Evolutionary conservation across 2,329 filamentous ascomycete genomes (phyloP).

Genomic region (Ophiocordyceps sinensis): DNA sequence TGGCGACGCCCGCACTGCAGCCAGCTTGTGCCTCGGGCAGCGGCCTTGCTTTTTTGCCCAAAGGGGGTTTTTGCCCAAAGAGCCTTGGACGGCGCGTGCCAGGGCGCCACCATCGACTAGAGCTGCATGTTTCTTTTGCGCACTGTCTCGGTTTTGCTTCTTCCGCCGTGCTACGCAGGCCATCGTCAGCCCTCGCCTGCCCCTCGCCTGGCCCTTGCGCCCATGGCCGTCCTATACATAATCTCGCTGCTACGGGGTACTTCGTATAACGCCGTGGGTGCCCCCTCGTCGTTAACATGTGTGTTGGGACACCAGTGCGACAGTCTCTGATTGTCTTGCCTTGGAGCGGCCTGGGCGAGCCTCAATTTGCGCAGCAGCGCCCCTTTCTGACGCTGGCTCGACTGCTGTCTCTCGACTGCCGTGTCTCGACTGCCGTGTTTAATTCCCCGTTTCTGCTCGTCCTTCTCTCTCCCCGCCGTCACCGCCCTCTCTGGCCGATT

Average conservation of each 20-base stretch:
- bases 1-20: background rate
- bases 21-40: background rate
- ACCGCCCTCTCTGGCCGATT: background rate
- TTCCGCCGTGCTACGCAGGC: background rate
- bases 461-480: background rate
- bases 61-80: background rate
- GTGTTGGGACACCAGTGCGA: constrained; percentile 1
- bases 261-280: constrained; percentile 1
- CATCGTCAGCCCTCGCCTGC: constrained; percentile 1
- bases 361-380: constrained; percentile 1
- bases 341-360: background rate
- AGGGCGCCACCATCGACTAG: background rate
- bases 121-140: constrained; percentile 2
- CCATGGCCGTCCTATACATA: constrained; percentile 3
- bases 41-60: background rate
- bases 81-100: background rate
- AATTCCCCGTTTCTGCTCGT: background rate
- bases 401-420: no score
- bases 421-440: no score
- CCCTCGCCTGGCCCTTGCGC: background rate
- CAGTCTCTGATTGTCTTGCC: constrained; percentile 3
- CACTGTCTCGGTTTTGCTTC: constrained; percentile 4
- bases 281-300: constrained; percentile 1
- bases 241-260: constrained; percentile 2
- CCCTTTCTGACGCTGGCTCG: no score